Evolutionary conservation across 768 basidiomycete species (phyloP), one percentile per base, ranked within the genome.

Genomic region (Leccinum broughii): DNA sequence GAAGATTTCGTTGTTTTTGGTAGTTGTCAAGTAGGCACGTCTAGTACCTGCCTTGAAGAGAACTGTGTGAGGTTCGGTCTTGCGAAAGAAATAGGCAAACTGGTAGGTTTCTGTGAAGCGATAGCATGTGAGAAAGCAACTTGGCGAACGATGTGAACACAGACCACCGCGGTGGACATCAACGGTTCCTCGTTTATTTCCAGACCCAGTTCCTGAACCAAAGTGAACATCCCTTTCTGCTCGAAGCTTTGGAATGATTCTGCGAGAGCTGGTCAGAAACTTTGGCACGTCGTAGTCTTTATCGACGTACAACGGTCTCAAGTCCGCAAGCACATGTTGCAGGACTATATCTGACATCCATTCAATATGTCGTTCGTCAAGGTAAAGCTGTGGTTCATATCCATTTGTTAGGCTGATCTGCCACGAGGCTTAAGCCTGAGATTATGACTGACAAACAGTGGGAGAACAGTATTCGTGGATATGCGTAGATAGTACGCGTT

Each of bases 311-410:
- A 87, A 77, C 59, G 90, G 88, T 64, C 89, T 82, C 51, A 97
- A 73, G 71, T 93, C 92, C 10, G 83, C 81, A 2, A 97, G 80
- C 17, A 96, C 90, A 66, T 86, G 83, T 68, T 94, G 93, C 3
- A 96, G 77, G 46, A 90, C 80, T 26, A 74, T 66, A 66, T 96
- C 93, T 6, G 89, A 86, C 93, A 97, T 96, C 95, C 95, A 97
- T 57, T 86, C 81, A 15, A 91, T 74, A 77, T 97, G 95, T 11
- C 85, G 83, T 63, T 92, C 92, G 69, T 97, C 95, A 30, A 97
- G 83, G 73, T 95, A 95, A 4, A 95, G 76, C 88, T 90, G 62
- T 55, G 37, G 54, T 26, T 26, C 26, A 51, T 57, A 51, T 57
- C 34, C 9, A 50, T 60, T 44, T 58, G 67, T 61, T 44, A 60